phyloP scores from a whole-genome alignment of 1,139 yeast species.

The Magnusiomyces sp. region DNA sequence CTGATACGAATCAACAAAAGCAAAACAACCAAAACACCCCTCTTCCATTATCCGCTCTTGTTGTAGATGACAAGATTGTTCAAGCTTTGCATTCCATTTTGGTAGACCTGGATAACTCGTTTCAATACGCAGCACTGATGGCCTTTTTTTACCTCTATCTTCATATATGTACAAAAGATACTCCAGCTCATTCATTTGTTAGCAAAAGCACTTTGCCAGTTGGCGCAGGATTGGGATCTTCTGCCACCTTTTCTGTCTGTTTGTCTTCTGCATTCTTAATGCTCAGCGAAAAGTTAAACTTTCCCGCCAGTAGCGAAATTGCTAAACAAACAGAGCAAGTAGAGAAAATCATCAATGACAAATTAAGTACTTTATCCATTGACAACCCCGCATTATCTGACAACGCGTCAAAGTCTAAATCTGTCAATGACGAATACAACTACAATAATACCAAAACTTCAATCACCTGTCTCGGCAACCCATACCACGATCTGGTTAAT shows the following conservation, averaged over 20 bases:
- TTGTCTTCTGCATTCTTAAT: conserved; percentile 65
- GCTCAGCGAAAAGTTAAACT: conserved; percentile 36
- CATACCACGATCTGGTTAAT: conserved; percentile 57
- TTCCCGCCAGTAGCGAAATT: conserved; percentile 10
- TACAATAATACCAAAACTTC: neutral
- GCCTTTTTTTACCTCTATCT: conserved; percentile 75
- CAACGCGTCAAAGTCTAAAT: neutral
- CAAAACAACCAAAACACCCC: neutral
- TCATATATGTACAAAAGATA: conserved; percentile 43
- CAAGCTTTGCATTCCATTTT: conserved; percentile 38
- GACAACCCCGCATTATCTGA: neutral
- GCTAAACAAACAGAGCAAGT: neutral
- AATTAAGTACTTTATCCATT: neutral
- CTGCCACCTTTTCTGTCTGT: conserved; percentile 86
- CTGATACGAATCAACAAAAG: conserved; percentile 13
- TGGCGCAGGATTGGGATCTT: conserved; percentile 95
- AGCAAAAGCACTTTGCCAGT: conserved; percentile 83
- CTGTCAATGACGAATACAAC: neutral
- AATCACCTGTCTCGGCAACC: conserved; percentile 24
- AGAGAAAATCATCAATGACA: neutral
- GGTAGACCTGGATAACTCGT: conserved; percentile 40
- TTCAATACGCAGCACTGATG: conserved; percentile 75
- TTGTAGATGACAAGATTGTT: conserved; percentile 53
- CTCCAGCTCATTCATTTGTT: conserved; percentile 49
- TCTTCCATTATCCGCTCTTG: conserved; percentile 20